phyloP scores from a whole-genome alignment of 345 rosid genomes.

The Citrus inodora region DNA sequence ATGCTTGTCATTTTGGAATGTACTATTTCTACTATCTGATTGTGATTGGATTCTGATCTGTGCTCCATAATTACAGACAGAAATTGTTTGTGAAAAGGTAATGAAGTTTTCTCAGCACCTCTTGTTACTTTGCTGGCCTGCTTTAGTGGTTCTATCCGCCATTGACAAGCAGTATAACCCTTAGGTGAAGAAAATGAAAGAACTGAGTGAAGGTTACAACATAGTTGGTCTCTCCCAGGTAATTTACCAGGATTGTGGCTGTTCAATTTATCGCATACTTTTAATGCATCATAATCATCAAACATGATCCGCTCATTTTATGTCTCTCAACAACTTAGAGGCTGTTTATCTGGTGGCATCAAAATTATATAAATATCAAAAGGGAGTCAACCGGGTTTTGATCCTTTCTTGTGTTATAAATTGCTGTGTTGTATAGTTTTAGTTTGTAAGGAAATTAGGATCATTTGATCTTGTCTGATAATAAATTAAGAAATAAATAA shows the following conservation, averaged over 20 bases:
- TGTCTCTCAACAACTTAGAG: not conserved
- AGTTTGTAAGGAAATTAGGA: not conserved
- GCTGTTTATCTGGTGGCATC: not conserved
- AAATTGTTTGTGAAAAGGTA: slow-evolving; percentile 71
- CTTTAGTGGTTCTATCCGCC: not conserved
- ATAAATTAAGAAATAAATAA: not conserved
- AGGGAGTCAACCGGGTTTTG: not conserved
- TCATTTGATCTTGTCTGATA: not conserved
- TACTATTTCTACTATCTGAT: not conserved
- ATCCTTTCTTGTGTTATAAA: not conserved
- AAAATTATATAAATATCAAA: not conserved
- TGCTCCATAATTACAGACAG: slow-evolving; percentile 37
- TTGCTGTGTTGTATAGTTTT: not conserved
- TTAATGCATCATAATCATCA: not conserved
- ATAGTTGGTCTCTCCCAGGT: slow-evolving; percentile 96
- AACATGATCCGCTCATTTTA: not conserved
- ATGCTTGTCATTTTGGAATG: not conserved
- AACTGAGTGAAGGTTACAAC: slow-evolving; percentile 72
- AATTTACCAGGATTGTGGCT: slow-evolving; percentile 1
- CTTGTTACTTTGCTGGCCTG: not conserved
- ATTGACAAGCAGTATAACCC: slow-evolving; percentile 17
- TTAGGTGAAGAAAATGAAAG: slow-evolving; percentile 76
- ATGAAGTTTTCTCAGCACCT: slow-evolving; percentile 15
- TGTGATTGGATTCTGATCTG: slow-evolving; percentile 2
- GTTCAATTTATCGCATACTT: not conserved